A percentile compares a stretch with the other conserved stretches of the same genome.
phyloP scores from a whole-genome alignment of 2,329 filamentous ascomycete species.

The Paecilomyces niveus region DNA sequence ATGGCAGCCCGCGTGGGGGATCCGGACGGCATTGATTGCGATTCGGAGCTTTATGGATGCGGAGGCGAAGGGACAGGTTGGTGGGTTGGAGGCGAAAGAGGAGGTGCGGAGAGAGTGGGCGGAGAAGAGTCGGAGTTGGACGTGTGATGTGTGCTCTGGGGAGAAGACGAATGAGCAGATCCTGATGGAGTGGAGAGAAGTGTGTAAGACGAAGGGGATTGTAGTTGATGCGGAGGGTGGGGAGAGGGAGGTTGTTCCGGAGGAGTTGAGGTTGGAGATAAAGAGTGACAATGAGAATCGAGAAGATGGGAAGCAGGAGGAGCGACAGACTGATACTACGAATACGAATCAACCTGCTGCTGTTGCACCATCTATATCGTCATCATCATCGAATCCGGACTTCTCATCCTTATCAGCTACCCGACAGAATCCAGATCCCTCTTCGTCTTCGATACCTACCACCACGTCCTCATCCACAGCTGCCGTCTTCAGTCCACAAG shows the following conservation, averaged over 20 bases:
- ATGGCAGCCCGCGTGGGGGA: slow-evolving; percentile 97
- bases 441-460: not conserved
- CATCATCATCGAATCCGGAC: not conserved
- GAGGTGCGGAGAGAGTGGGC: slow-evolving; percentile 64
- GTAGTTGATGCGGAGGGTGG: slow-evolving; percentile 33
- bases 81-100: slow-evolving; percentile 72
- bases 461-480: not conserved
- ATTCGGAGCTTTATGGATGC: slow-evolving; percentile 91
- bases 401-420: slow-evolving; percentile 1
- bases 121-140: slow-evolving; percentile 56
- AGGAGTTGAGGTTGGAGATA: slow-evolving; percentile 57
- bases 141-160: slow-evolving; percentile 59
- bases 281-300: slow-evolving; percentile 27
- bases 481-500: not conserved
- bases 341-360: not conserved
- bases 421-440: not conserved
- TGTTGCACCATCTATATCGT: not conserved
- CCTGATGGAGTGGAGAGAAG: slow-evolving; percentile 61
- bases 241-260: slow-evolving; percentile 28
- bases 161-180: slow-evolving; percentile 63
- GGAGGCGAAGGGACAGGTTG: slow-evolving; percentile 78
- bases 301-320: slow-evolving; percentile 1
- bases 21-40: slow-evolving; percentile 74
- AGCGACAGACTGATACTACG: not conserved
- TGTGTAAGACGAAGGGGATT: slow-evolving; percentile 39